Evolutionary conservation across 805 yeast species (phyloP).

Genomic region (Starmerella lactis-condensi): DNA sequence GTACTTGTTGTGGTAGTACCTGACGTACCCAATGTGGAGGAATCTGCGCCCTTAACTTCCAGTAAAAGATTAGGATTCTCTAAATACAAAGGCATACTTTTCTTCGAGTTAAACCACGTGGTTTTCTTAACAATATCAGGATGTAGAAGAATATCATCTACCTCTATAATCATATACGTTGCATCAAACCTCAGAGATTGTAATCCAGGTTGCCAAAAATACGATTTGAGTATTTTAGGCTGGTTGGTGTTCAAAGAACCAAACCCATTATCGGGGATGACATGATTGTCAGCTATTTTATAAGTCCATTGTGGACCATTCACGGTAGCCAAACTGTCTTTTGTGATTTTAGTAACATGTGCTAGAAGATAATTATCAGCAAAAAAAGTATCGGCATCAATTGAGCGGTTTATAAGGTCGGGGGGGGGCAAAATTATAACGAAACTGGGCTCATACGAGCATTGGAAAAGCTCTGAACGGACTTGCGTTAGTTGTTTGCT

Average conservation of each 20-base stretch:
- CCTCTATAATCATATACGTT: slow-evolving; percentile 4
- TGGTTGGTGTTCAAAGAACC: not conserved
- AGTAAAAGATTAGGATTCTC: too few species aligned
- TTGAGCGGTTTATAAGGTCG: not conserved
- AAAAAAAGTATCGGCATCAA: slow-evolving; percentile 8
- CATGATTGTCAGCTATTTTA: not conserved
- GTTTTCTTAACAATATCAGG: not conserved
- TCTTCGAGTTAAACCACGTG: slow-evolving; percentile 5
- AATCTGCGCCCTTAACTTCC: too few species aligned
- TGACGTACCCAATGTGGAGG: too few species aligned
- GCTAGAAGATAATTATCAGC: slow-evolving; percentile 14
- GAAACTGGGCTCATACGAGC: slow-evolving; percentile 3
- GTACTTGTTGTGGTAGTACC: too few species aligned
- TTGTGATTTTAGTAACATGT: slow-evolving; percentile 8
- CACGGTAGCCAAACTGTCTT: slow-evolving; percentile 2
- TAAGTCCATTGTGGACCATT: slow-evolving; percentile 7
- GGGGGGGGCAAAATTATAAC: slow-evolving; percentile 13
- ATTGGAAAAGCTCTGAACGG: slow-evolving; percentile 2
- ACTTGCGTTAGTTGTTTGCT: slow-evolving; percentile 10
- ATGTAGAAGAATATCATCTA: slow-evolving; percentile 3
- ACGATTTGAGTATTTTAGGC: not conserved
- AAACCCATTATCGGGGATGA: slow-evolving; percentile 5
- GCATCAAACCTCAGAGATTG: slow-evolving; percentile 4
- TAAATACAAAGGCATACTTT: slow-evolving; percentile 2
- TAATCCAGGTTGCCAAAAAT: slow-evolving; percentile 10